These are phyloP conservation scores for Lunasporangiospora selenospora DNA, from an alignment of 192 early-diverging fungal species.

Conservation along the genomic window DNA sequence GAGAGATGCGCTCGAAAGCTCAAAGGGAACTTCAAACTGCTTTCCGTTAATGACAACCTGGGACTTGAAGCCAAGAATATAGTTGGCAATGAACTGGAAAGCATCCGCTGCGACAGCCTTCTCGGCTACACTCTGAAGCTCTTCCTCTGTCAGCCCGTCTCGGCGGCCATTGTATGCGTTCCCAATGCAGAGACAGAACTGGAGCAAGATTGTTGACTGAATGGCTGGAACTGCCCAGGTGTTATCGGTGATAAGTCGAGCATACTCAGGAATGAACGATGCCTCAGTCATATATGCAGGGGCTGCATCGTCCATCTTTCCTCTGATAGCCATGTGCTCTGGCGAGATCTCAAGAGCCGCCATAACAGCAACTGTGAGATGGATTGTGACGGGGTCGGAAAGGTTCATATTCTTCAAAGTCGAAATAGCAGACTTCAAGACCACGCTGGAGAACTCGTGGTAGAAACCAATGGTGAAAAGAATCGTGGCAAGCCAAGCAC, in stretches of 20 bases:
- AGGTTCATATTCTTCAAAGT: constrained; percentile 43
- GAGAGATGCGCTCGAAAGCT: constrained; percentile 20
- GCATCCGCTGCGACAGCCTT: constrained; percentile 59
- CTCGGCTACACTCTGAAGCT: constrained; percentile 58
- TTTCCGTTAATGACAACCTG: constrained; percentile 23
- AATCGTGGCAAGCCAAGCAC: constrained; percentile 46
- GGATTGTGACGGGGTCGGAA: constrained; percentile 44
- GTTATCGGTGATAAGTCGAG: constrained; percentile 19
- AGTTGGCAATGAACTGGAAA: constrained; percentile 70
- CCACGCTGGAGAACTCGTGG: constrained; percentile 38
- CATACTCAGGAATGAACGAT: constrained; percentile 44
- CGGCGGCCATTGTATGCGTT: constrained; percentile 51
- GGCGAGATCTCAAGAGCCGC: constrained; percentile 50
- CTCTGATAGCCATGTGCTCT: constrained; percentile 37
- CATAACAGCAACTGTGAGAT: constrained; percentile 47
- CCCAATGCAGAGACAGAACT: constrained; percentile 66
- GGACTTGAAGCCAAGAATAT: constrained; percentile 60
- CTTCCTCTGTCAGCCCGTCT: constrained; percentile 35
- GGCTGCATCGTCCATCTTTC: constrained; percentile 22
- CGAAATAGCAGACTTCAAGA: constrained; percentile 44
- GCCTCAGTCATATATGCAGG: constrained; percentile 39
- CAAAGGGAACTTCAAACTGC: constrained; percentile 25
- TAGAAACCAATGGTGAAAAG: constrained; percentile 52
- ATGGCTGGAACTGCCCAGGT: constrained; percentile 45
- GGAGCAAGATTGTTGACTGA: constrained; percentile 54